Evolutionary conservation across 2,329 filamentous ascomycete species (phyloP).

Genomic region (Aspergillus tamarii): DNA sequence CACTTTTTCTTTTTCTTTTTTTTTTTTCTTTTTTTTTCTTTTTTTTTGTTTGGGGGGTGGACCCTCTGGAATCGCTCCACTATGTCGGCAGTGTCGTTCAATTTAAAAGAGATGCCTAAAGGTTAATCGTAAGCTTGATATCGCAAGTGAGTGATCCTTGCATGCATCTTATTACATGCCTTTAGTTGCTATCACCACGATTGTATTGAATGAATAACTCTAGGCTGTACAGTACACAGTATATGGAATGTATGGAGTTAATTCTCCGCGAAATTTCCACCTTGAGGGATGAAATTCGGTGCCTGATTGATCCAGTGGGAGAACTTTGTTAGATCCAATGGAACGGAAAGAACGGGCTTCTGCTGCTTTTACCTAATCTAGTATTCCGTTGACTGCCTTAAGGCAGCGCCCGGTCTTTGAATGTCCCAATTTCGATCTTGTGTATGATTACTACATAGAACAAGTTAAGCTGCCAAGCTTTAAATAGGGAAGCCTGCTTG

Average conservation of each 20-base stretch:
- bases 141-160: neutral
- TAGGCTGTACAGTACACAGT: no score
- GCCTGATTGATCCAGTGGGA: neutral
- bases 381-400: neutral
- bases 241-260: neutral
- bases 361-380: neutral
- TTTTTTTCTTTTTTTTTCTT: no score
- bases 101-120: neutral
- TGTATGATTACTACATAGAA: neutral
- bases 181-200: neutral
- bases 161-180: neutral
- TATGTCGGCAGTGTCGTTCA: neutral
- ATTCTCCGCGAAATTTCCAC: neutral
- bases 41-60: neutral
- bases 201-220: no score
- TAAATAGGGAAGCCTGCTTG: conserved; percentile 4
- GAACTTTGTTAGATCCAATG: neutral
- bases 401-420: neutral
- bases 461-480: neutral
- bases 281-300: neutral
- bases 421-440: no score
- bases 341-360: neutral
- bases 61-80: neutral
- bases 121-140: neutral
- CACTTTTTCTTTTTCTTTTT: no score